Base-by-base conservation (phyloP, 2,329 filamentous ascomycete species). In the Penicillium corylophilum region DNA sequence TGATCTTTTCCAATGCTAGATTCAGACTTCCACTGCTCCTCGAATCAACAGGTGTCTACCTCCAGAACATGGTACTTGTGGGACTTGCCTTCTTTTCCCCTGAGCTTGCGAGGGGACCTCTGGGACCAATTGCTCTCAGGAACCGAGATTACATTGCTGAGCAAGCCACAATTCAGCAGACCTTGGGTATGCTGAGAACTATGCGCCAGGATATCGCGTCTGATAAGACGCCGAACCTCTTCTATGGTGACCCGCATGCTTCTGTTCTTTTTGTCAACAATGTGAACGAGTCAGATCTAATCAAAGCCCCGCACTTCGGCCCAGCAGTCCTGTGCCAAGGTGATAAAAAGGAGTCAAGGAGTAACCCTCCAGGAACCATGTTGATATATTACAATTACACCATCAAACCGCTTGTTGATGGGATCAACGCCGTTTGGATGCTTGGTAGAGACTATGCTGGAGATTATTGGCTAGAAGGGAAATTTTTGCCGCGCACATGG, bases 401-500 rank as follows among this genome's bases (percentile, higher is more conserved):
- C 29, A 45, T 55, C 20, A 47, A 49, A 16, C 31, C 7, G 46
- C 44, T 5, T 54, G 36, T 12, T 36, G 36, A 9, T 10, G 44
- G 31, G 10, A 28, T 49, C 9, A 47, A 57, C 23, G 31, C 48
- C 16, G 53, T 55, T n/a, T 33, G 47, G 29, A 50, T 58, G 31
- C 50, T 51, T 20, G 55, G 55, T 8, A 53, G 48, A 36, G 53
- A 55, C 40, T 28, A 51, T 29, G 29, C 15, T 5, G 48, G 48
- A 2, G 49, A 51, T 38, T 55, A 48, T 12, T 58, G 55, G 53
- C 18, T 55, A 20, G 43, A 49, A 38, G 55, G 47, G 23, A 51
- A 35, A 5, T 20, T 58, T 18, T 39, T 50, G 12, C 48, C 48
- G 5, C 48, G 16, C 22, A 31, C 50, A 15, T 58, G 55, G 55